Evolutionary conservation across 805 yeast genomes (phyloP).

Genomic region (Wickerhamiella australiensis): DNA sequence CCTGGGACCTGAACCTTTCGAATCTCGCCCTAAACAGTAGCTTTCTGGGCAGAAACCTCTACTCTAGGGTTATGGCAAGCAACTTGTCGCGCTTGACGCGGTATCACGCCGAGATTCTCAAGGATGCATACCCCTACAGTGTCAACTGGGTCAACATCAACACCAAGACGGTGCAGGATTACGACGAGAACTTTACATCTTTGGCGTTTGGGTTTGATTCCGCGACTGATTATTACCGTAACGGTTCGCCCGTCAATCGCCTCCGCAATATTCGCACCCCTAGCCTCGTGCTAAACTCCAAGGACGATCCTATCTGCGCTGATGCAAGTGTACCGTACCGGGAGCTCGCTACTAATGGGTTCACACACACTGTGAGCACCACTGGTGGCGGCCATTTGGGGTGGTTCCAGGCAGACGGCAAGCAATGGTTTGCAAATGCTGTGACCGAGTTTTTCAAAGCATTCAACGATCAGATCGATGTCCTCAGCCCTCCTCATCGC

Average conservation of each 20-base stretch:
- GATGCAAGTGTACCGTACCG: slow-evolving; percentile 38
- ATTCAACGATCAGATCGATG: slow-evolving; percentile 27
- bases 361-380: slow-evolving; percentile 44
- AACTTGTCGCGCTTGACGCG: slow-evolving; percentile 36
- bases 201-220: slow-evolving; percentile 52
- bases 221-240: slow-evolving; percentile 52
- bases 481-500: slow-evolving; percentile 9
- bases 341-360: slow-evolving; percentile 47
- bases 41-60: slow-evolving; percentile 35
- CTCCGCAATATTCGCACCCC: slow-evolving; percentile 49
- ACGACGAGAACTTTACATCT: slow-evolving; percentile 56
- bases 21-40: slow-evolving; percentile 34
- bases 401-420: slow-evolving; percentile 51
- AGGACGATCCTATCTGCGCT: slow-evolving; percentile 67
- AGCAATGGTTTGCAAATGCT: slow-evolving; percentile 55
- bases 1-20: slow-evolving; percentile 60
- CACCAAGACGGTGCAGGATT: slow-evolving; percentile 36
- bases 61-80: slow-evolving; percentile 41
- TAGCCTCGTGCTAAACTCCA: slow-evolving; percentile 45
- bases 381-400: slow-evolving; percentile 73
- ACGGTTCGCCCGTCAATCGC: slow-evolving; percentile 46
- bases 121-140: slow-evolving; percentile 24
- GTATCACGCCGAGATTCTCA: slow-evolving; percentile 33
- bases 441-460: slow-evolving; percentile 34
- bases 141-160: slow-evolving; percentile 23